Evolutionary conservation across 2,329 filamentous ascomycete genomes (phyloP).

Genomic region (Chaetomium sp.): DNA sequence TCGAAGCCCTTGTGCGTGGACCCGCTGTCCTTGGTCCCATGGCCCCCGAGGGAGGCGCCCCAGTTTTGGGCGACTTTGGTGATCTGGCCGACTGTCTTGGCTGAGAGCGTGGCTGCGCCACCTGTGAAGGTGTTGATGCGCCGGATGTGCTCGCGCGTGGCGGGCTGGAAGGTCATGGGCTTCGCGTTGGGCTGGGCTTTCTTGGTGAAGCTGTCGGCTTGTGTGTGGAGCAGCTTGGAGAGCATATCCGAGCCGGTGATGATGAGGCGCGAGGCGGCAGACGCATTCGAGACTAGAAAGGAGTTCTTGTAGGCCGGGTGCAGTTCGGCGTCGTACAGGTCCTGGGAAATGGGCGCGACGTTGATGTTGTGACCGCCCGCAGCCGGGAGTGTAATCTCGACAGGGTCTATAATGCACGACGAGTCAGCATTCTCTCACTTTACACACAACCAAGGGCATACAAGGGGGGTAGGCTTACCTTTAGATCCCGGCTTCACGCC

Average conservation of each 20-base stretch:
- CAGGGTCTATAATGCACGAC: constrained; percentile 52
- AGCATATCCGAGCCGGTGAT: constrained; percentile 80
- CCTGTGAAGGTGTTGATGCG: constrained; percentile 84
- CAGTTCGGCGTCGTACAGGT: constrained; percentile 69
- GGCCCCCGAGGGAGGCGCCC: constrained; percentile 67
- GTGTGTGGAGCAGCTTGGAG: constrained; percentile 66
- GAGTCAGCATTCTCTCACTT: constrained; percentile 2
- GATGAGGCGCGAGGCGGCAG: constrained; percentile 81
- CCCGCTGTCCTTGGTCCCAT: constrained; percentile 44
- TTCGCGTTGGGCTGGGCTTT: constrained; percentile 71
- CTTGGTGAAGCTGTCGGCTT: constrained; percentile 74
- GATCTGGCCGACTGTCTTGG: constrained; percentile 82
- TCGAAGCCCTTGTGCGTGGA: constrained; percentile 50
- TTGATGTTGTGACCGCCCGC: constrained; percentile 59
- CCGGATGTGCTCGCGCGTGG: constrained; percentile 77
- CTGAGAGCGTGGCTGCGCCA: constrained; percentile 69
- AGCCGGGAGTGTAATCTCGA: constrained; percentile 67
- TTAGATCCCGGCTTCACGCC: constrained; percentile 81
- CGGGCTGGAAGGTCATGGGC: constrained; percentile 80
- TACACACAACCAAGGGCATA: constrained; percentile 6
- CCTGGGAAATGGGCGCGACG: constrained; percentile 59
- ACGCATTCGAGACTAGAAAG: constrained; percentile 77
- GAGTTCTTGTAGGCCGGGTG: constrained; percentile 92
- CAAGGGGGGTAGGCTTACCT: constrained; percentile 47
- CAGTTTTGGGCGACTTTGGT: constrained; percentile 82